Evolutionary conservation across 225 moss, liverwort and hornwort genomes (phyloP).

Genomic region (Straminergon stramineum): DNA sequence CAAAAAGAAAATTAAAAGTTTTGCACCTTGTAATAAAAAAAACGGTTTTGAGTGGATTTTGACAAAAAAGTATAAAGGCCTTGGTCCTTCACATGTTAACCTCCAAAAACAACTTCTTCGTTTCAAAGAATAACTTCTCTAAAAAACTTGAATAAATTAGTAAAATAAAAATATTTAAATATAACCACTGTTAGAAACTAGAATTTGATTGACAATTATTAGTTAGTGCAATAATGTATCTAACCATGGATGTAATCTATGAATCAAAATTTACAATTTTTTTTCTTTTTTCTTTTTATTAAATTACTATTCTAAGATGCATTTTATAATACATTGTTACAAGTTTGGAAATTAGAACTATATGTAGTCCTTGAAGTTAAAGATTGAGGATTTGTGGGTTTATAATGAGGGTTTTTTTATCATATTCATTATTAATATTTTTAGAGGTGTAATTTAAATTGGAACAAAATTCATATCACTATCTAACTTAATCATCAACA

Average conservation of each 20-base stretch:
- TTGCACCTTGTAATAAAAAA: too few species aligned
- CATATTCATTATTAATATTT: not conserved
- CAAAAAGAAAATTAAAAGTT: too few species aligned
- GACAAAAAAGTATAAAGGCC: too few species aligned
- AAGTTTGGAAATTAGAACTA: not conserved
- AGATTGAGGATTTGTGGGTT: not conserved
- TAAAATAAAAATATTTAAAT: not conserved
- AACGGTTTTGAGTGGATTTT: too few species aligned
- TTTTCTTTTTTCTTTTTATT: too few species aligned
- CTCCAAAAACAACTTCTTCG: not conserved
- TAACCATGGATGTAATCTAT: too few species aligned
- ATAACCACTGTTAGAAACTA: not conserved
- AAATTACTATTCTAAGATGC: too few species aligned
- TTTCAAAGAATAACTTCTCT: not conserved
- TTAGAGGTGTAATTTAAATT: not conserved
- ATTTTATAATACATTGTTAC: too few species aligned
- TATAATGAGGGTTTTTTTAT: not conserved
- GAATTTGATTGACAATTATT: not conserved
- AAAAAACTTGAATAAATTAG: not conserved
- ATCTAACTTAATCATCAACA: not conserved
- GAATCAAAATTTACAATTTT: too few species aligned
- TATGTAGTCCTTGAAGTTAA: not conserved
- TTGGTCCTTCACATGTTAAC: too few species aligned
- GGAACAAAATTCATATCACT: too few species aligned
- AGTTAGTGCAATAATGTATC: too few species aligned